Evolutionary conservation across 2,329 filamentous ascomycete genomes (phyloP), one percentile per base, ranked within the genome.

Genomic region (Dendryphion nanum): DNA sequence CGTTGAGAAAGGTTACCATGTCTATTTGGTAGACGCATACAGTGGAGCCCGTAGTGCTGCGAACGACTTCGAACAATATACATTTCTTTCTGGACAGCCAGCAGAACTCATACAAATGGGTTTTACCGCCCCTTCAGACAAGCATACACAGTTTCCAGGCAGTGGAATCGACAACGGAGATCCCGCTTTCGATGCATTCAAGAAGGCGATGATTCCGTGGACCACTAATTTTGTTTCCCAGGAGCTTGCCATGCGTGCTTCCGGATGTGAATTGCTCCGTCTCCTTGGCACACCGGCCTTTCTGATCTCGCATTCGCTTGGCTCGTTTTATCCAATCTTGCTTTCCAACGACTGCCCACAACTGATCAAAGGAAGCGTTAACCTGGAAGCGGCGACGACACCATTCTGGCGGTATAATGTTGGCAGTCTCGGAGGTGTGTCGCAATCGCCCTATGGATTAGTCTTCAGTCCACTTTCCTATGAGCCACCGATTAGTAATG

Each of bases 291-390:
- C 68, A 3, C 55, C 60, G 1, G 63, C 64, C 0, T 57, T 76
- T 26, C 50, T 79, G 3, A 44, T 82, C 8, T 71, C 71, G 0
- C 73, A 81, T 44, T 76, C 73, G 1, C 68, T 73, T 4, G 69
- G 71, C 1, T 62, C 63, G 8, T 68, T 69, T 41, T 68, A 63
- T 5, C 77, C 68, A 69, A 61, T 73, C 7, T 63, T 73, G 35
- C 45, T 51, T 6, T 73, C 71, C 2, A 77, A 82, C 46, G 55
- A 59, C 2, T 54, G 68, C 3, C 76, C 78, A 0, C 46, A 69
- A 0, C 58, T 74, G 0, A 70, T 80, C 2, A 68, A 68, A 15
- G 71, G 61, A 1, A 68, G 79, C 16, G 56, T 82, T 2, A 64
- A 70, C 1, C 44, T 82, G 10, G 78, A 81, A 48, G 36, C 61